Evolutionary conservation across 2,329 filamentous ascomycete species (phyloP).

Genomic region (Botrytis cinerea): DNA sequence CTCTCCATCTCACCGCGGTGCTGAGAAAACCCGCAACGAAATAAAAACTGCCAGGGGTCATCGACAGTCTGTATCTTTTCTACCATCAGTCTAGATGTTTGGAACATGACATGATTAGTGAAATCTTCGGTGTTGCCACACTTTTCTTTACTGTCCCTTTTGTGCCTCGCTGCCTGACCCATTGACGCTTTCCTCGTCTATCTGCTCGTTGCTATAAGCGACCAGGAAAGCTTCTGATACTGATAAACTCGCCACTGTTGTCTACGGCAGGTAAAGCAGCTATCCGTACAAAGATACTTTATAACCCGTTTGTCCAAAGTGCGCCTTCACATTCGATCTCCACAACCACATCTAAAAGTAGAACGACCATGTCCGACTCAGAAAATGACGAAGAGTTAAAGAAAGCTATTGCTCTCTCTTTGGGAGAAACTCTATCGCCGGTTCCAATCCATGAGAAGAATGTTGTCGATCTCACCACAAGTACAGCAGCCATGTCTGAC

Average conservation of each 20-base stretch:
- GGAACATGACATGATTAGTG: neutral
- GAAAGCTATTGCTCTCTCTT: slow-evolving; percentile 60
- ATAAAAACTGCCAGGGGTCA: neutral
- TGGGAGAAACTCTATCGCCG: slow-evolving; percentile 38
- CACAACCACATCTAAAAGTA: neutral
- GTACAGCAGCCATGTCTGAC: slow-evolving; percentile 35
- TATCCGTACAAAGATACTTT: neutral
- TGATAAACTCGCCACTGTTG: neutral
- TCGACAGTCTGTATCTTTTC: neutral
- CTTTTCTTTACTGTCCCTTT: neutral
- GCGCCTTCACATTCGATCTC: neutral
- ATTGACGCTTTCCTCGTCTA: neutral
- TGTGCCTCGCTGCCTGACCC: neutral
- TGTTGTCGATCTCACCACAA: neutral
- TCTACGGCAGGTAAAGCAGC: neutral
- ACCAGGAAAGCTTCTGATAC: neutral
- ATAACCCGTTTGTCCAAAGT: neutral
- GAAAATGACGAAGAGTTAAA: slow-evolving; percentile 56
- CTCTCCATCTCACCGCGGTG: neutral
- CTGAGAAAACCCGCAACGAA: neutral
- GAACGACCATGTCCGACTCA: slow-evolving; percentile 36
- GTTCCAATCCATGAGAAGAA: neutral
- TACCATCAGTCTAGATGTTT: neutral
- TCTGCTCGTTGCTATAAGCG: slow-evolving; percentile 1
- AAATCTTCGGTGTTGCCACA: neutral